Evolutionary conservation across 208 protist genomes (phyloP).

Genomic region (Zelonia costaricensis): DNA sequence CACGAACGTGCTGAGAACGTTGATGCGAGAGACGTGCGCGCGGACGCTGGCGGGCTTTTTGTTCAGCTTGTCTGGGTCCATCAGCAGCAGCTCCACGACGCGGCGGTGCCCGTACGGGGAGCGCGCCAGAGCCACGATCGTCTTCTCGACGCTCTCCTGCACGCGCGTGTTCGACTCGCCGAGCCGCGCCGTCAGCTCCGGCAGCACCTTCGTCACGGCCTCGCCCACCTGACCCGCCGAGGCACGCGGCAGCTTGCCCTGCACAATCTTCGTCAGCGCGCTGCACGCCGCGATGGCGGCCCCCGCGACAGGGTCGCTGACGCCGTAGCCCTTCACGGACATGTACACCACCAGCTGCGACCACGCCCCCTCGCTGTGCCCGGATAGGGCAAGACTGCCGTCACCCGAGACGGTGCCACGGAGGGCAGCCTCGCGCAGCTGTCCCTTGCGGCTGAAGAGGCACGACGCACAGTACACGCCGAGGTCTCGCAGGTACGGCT

Average conservation of each 20-base stretch:
- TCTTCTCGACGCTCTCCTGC: constrained; percentile 59
- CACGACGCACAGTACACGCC: constrained; percentile 74
- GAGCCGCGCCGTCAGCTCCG: constrained; percentile 55
- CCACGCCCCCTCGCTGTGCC: constrained; percentile 38
- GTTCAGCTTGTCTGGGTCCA: constrained; percentile 60
- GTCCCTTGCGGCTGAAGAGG: constrained; percentile 63
- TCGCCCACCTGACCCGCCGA: constrained; percentile 24
- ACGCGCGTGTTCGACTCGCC: constrained; percentile 80
- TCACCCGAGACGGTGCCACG: constrained; percentile 46
- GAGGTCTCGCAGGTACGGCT: constrained; percentile 52
- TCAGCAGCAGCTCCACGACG: constrained; percentile 51
- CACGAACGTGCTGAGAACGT: constrained; percentile 72
- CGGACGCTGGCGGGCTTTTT: constrained; percentile 60
- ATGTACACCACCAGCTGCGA: constrained; percentile 64
- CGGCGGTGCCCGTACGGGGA: constrained; percentile 52
- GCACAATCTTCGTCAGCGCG: constrained; percentile 57
- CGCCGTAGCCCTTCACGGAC: constrained; percentile 55
- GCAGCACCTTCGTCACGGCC: constrained; percentile 36
- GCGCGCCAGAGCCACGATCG: constrained; percentile 52
- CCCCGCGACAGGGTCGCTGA: constrained; percentile 66
- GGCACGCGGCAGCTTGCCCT: constrained; percentile 31
- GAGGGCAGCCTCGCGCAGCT: constrained; percentile 80
- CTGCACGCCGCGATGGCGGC: constrained; percentile 75
- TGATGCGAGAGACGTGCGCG: constrained; percentile 65
- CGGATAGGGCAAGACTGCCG: constrained; percentile 45